These are phyloP conservation scores for Exophiala aquamarina DNA, from an alignment of 2,329 filamentous ascomycete genomes.

Conservation along the genomic window DNA sequence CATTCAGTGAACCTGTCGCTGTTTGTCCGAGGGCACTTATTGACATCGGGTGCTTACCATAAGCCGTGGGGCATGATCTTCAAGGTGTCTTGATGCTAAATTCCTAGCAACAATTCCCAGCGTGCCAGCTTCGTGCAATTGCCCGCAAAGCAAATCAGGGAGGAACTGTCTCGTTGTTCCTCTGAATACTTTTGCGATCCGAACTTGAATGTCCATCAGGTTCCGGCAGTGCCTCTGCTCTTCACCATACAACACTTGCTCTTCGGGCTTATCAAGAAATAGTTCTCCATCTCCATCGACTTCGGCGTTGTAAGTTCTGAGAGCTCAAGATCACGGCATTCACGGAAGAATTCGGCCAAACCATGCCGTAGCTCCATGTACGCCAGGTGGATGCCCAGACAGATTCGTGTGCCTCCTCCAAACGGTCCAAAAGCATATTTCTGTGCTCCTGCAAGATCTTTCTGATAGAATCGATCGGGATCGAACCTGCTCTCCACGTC, in stretches of 20 bases:
- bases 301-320: background rate
- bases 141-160: no score
- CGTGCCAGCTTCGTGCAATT: no score
- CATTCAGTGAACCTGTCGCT: no score
- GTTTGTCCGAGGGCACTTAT: no score
- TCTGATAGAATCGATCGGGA: conserved; percentile 47
- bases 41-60: no score
- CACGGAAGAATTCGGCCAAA: conserved; percentile 52
- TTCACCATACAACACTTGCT: conserved; percentile 1
- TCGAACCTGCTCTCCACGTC: conserved; percentile 41
- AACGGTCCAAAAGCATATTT: conserved; percentile 63
- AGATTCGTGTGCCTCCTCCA: conserved; percentile 67
- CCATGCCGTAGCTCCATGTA: conserved; percentile 56
- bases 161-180: no score
- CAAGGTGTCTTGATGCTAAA: no score
- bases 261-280: conserved; percentile 16
- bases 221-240: no score
- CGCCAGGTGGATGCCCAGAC: conserved; percentile 68
- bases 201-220: no score
- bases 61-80: no score
- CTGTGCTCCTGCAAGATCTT: background rate
- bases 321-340: conserved; percentile 23
- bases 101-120: no score
- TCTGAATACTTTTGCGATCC: no score
- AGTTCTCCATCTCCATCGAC: conserved; percentile 17